Base-by-base conservation (phyloP, 2,329 filamentous ascomycete species). In the Ceratocystiopsis minuta region DNA sequence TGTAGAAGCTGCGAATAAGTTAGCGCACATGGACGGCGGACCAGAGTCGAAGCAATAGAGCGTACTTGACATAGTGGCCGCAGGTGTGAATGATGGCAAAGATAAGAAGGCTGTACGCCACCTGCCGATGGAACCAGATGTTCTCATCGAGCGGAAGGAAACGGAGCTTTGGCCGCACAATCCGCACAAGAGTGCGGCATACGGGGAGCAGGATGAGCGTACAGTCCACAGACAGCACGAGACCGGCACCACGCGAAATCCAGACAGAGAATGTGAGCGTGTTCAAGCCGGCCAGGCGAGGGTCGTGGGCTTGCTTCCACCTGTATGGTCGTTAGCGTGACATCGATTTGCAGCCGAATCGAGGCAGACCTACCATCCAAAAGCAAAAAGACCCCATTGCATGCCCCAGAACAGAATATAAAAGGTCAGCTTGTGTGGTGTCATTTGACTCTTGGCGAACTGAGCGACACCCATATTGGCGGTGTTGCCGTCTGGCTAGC, bases 81-180 rank as follows among this genome's bases (percentile, higher is more conserved):
- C 68, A 56, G 1, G 78, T 80, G 59, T 98, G 90, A 24, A 84
- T 60, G 39, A 77, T 70, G 24, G 79, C 82, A 60, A 87, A 98
- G 43, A 94, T 56, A 3, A 96, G 67, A 63, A 96, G 66, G 1
- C 85, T 68, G 57, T 98, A 98, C 16, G 90, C 88, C 36, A 93
- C 72, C 60, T 98, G 90, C 49, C 88, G 73, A 64, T 98, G 90
- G 60, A 98, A 92, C 86, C 86, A 98, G 50, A 87, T 72, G 45
- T 86, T 92, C 63, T 98, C 90, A 54, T 98, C 90, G n/a, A 98
- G 70, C 6, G 90, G 90, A 13, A 96, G 57, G 65, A 81, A 94
- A 59, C 76, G 74, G 49, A 94, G 62, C 65, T 92, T 93, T 20
- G 90, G 90, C 49, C 90, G 75, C 43, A 96, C 60, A 55, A 75